Evolutionary conservation across 305 asterid genomes (phyloP).

Genomic region (Striga hermonthica): DNA sequence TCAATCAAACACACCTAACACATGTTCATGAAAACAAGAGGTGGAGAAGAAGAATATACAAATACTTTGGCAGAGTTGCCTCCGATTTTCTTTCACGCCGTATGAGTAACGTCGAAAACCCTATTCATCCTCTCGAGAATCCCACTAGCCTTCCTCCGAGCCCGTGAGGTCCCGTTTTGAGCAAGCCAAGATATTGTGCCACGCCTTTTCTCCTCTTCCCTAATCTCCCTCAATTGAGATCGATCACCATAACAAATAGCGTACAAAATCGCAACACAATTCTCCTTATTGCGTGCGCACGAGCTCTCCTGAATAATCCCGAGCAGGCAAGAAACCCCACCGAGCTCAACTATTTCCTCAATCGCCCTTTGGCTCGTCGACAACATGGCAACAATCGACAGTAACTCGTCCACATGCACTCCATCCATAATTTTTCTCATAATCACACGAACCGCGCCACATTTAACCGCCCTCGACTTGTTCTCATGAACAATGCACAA

Average conservation of each 20-base stretch:
- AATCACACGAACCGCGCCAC: conserved; percentile 43
- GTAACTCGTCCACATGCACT: conserved; percentile 41
- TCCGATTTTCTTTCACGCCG: conserved; percentile 31
- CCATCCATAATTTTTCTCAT: conserved; percentile 36
- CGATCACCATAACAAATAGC: conserved; percentile 38
- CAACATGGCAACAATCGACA: conserved; percentile 47
- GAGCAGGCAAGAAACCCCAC: conserved; percentile 41
- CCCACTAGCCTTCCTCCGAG: conserved; percentile 51
- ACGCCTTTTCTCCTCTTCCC: conserved; percentile 34
- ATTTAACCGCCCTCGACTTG: conserved; percentile 38
- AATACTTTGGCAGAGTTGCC: conserved; percentile 8
- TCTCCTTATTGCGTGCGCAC: conserved; percentile 44
- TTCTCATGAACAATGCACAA: conserved; percentile 42
- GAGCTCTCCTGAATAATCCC: conserved; percentile 35
- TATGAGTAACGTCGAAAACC: conserved; percentile 27
- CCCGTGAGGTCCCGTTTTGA: conserved; percentile 50
- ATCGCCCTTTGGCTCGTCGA: conserved; percentile 42
- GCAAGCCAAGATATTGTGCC: conserved; percentile 50
- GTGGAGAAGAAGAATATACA: conserved; percentile 36
- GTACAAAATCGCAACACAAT: conserved; percentile 40
- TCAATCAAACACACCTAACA: not conserved
- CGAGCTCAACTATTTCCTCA: conserved; percentile 43
- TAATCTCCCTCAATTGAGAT: conserved; percentile 41
- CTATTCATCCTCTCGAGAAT: conserved; percentile 47
- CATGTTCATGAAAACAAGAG: conserved; percentile 7